Evolutionary conservation across 441 rosid genomes (phyloP), one percentile per base, ranked within the genome.

Genomic region (Gossypium lobatum): DNA sequence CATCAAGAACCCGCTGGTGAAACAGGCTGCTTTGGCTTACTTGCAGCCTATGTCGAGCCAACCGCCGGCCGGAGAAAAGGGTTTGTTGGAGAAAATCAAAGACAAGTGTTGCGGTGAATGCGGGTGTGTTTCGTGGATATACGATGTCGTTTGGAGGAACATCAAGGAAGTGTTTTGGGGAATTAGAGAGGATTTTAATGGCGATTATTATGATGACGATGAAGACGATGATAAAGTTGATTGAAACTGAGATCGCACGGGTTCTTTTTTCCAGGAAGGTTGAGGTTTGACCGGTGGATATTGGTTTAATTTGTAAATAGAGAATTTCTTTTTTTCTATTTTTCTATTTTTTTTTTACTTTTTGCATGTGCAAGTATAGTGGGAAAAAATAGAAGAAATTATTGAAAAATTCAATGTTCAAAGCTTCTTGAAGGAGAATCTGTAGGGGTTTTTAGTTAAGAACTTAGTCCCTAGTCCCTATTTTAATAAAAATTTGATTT

Each of bases 1-100:
- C 34, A 83, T 89, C 77, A 83, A 77, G 83, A 86, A 89, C 54
- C 91, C 85, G 2, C 85, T 87, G 0, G 90, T 89, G 23, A 89
- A 87, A 79, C 91, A 85, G 6, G 93, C 93, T 0, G 91, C 91
- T 21, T 37, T 79, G 80, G 85, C 91, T 70, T 87, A 89, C 75
- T 77, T 89, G 70, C 93, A 85, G 84, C 91, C 93, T 62, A 81
- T 83, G 89, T 73, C 84, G 26, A 75, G 70, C 25, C 76, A 83
- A 0, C 77, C 77, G 8, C 80, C 66, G 62, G 67, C 55, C 11
- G 83, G 82, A 4, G 78, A 75, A 11, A 78, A 65, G 55, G 83
- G 82, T 6, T 25, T 80, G 20, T 75, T 82, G 0, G 76, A 76
- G 57, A 76, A 72, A 65, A 14, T 84, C 13, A 75, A 52, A 63